phyloP scores from a whole-genome alignment of 2,329 filamentous ascomycete species.

The Cordyceps pruinosa region DNA sequence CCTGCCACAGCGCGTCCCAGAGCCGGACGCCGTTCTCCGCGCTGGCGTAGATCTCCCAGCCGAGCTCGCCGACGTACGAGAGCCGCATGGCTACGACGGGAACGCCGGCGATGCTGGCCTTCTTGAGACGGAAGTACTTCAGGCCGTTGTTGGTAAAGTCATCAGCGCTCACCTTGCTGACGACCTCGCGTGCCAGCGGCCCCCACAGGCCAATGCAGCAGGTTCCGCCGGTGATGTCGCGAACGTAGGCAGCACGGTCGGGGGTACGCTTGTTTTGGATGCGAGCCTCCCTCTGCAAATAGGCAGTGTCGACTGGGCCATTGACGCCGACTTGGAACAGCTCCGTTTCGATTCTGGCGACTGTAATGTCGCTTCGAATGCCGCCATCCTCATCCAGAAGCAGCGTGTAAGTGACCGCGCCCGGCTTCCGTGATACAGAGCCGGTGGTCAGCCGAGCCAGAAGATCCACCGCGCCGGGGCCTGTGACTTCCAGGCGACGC shows the following conservation, averaged over 20 bases:
- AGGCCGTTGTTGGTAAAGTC: conserved; percentile 40
- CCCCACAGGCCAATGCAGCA: conserved; percentile 59
- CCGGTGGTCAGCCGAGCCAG: conserved; percentile 47
- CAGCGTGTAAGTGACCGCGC: conserved; percentile 49
- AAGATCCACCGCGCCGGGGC: conserved; percentile 48
- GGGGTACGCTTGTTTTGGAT: conserved; percentile 35
- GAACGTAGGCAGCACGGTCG: conserved; percentile 40
- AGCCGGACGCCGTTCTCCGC: conserved; percentile 51
- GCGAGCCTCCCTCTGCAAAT: conserved; percentile 47
- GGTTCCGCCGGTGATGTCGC: conserved; percentile 52
- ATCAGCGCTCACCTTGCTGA: conserved; percentile 36
- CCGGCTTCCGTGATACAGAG: conserved; percentile 39
- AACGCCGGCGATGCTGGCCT: conserved; percentile 43
- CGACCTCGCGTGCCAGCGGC: conserved; percentile 45
- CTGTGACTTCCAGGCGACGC: conserved; percentile 49
- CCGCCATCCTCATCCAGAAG: conserved; percentile 47
- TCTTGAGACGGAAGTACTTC: conserved; percentile 44
- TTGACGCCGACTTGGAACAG: conserved; percentile 52
- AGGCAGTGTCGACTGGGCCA: conserved; percentile 45
- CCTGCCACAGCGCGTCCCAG: conserved; percentile 52
- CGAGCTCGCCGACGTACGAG: conserved; percentile 54
- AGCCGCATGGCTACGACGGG: conserved; percentile 49
- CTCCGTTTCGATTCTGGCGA: conserved; percentile 43
- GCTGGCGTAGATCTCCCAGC: conserved; percentile 56
- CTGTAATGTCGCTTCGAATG: conserved; percentile 50